Percentiles rank a stretch among this genome's conserved stretches.
Evolutionary conservation across 2,329 filamentous ascomycete genomes (phyloP).

Genomic region (Dactylonectria macrodidyma): DNA sequence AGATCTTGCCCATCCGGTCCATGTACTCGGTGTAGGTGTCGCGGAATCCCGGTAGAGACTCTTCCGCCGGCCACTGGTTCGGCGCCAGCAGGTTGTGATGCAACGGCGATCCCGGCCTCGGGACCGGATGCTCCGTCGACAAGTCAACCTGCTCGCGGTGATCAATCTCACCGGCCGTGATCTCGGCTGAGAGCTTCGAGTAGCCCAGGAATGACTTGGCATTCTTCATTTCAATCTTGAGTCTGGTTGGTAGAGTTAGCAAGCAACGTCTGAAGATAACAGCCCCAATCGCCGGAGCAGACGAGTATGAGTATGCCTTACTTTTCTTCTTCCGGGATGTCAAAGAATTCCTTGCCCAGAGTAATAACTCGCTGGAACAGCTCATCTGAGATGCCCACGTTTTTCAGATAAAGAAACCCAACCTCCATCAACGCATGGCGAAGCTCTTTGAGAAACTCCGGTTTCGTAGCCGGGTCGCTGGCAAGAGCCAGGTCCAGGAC

Average conservation of each 20-base stretch:
- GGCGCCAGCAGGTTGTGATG: slow-evolving; percentile 85
- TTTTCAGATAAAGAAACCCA: slow-evolving; percentile 89
- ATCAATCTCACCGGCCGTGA: slow-evolving; percentile 82
- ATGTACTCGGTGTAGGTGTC: slow-evolving; percentile 83
- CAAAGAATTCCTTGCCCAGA: slow-evolving; percentile 82
- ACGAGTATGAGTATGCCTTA: slow-evolving; percentile 51
- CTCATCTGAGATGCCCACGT: slow-evolving; percentile 79
- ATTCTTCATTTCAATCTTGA: slow-evolving; percentile 81
- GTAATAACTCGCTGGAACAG: slow-evolving; percentile 76
- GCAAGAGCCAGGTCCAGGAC: slow-evolving; percentile 82
- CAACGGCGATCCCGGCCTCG: slow-evolving; percentile 72
- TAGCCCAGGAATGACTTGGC: slow-evolving; percentile 81
- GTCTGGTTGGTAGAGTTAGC: slow-evolving; percentile 53
- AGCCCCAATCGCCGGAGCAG: not conserved
- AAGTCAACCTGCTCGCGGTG: slow-evolving; percentile 91
- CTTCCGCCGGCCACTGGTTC: slow-evolving; percentile 82
- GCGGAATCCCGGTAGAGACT: slow-evolving; percentile 77
- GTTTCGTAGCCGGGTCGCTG: slow-evolving; percentile 75
- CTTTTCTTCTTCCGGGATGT: slow-evolving; percentile 84
- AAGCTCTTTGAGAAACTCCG: slow-evolving; percentile 78
- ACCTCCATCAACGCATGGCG: slow-evolving; percentile 85
- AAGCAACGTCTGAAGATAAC: not conserved
- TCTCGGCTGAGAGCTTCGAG: slow-evolving; percentile 75
- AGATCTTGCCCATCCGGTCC: slow-evolving; percentile 79
- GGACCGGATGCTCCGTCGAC: slow-evolving; percentile 81